phyloP scores from a whole-genome alignment of 2,329 filamentous ascomycete genomes.

The Macrophomina phaseolina region DNA sequence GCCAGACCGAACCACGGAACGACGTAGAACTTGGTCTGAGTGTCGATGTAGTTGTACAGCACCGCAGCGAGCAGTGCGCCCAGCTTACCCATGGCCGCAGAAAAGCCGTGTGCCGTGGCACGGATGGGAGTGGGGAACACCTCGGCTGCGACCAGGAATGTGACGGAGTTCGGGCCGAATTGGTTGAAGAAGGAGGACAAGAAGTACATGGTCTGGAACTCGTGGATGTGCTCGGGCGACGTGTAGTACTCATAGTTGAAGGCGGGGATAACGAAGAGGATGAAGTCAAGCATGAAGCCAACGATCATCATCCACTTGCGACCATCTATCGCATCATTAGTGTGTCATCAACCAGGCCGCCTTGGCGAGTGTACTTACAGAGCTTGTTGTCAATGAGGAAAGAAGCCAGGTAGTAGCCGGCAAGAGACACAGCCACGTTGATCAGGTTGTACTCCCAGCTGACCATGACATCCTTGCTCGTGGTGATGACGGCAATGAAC shows the following conservation, averaged over 20 bases:
- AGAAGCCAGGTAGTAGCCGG: slow-evolving; percentile 88
- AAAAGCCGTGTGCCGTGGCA: slow-evolving; percentile 91
- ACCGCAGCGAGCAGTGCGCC: slow-evolving; percentile 87
- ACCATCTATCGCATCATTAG: slow-evolving; percentile 58
- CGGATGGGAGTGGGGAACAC: slow-evolving; percentile 95
- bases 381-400: slow-evolving; percentile 95
- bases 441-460: slow-evolving; percentile 91
- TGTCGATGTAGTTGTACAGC: slow-evolving; percentile 93
- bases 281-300: slow-evolving; percentile 90
- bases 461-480: slow-evolving; percentile 74
- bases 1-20: slow-evolving; percentile 94
- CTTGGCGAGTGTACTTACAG: slow-evolving; percentile 46
- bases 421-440: slow-evolving; percentile 85
- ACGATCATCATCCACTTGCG: slow-evolving; percentile 96
- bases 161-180: slow-evolving; percentile 94
- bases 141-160: slow-evolving; percentile 94
- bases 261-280: slow-evolving; percentile 90
- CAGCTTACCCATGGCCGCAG: slow-evolving; percentile 87
- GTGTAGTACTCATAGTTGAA: slow-evolving; percentile 90
- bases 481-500: slow-evolving; percentile 85
- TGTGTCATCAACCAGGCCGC: not conserved
- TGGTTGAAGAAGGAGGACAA: slow-evolving; percentile 98
- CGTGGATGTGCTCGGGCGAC: slow-evolving; percentile 70
- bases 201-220: slow-evolving; percentile 99
- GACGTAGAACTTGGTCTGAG: slow-evolving; percentile 83